Percentiles rank a stretch among this genome's conserved stretches.
These are phyloP conservation scores for Aspergillus floridensis DNA, from an alignment of 2,329 filamentous ascomycete genomes.

Conservation along the genomic window DNA sequence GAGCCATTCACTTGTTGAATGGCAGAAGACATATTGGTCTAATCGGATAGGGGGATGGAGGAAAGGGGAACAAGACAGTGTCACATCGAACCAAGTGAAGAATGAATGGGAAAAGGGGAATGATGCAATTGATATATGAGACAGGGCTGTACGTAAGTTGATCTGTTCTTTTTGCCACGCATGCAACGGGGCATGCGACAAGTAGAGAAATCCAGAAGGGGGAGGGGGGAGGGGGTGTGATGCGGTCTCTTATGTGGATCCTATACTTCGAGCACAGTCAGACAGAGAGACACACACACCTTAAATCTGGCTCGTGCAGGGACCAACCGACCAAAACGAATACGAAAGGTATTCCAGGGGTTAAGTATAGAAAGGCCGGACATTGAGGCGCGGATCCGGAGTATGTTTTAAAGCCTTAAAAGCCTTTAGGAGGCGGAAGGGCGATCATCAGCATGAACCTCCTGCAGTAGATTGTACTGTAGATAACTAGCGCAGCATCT, in stretches of 20 bases:
- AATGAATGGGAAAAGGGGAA: not conserved
- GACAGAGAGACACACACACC: not conserved
- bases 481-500: not conserved
- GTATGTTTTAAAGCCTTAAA: not conserved
- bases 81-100: constrained; percentile 19
- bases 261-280: constrained; percentile 2
- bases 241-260: constrained; percentile 1
- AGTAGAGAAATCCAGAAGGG: not conserved
- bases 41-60: constrained; percentile 9
- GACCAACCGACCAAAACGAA: constrained; percentile 3
- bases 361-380: not conserved
- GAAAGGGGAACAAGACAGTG: not conserved
- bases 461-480: not conserved
- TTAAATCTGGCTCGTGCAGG: constrained; percentile 5
- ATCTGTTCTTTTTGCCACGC: not conserved
- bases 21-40: constrained; percentile 31
- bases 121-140: constrained; percentile 3
- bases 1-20: constrained; percentile 26
- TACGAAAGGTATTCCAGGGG: not conserved
- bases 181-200: not conserved
- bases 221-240: not conserved
- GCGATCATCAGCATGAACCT: not conserved
- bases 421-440: not conserved
- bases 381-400: not conserved
- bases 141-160: not conserved